Conservation (phyloP, 2,329 filamentous ascomycete genomes). For the Fusarium neocosmosporiellum region DNA sequence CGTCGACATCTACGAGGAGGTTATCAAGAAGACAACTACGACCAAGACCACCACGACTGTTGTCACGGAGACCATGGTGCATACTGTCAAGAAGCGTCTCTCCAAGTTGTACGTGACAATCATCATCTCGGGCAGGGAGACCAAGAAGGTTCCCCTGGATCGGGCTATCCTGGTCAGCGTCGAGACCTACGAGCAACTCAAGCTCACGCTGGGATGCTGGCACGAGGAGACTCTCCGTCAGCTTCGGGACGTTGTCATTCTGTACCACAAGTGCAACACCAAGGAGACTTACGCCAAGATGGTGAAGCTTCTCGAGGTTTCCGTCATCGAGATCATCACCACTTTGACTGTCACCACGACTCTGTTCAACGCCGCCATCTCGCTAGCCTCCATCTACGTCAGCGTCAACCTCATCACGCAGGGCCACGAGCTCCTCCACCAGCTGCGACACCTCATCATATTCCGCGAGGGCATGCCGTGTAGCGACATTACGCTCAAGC, state of each 20-base stretch:
- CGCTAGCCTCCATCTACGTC: conserved; percentile 59
- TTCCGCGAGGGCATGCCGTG: conserved; percentile 51
- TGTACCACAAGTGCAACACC: conserved; percentile 54
- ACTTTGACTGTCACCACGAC: conserved; percentile 52
- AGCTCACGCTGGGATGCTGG: conserved; percentile 57
- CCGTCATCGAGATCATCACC: conserved; percentile 54
- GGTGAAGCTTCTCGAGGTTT: conserved; percentile 52
- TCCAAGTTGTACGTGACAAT: conserved; percentile 58
- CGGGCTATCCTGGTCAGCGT: conserved; percentile 49
- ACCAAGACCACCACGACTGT: conserved; percentile 49
- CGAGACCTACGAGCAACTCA: conserved; percentile 56
- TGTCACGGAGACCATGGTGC: conserved; percentile 38
- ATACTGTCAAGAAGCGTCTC: conserved; percentile 60
- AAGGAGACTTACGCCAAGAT: conserved; percentile 53
- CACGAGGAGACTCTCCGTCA: conserved; percentile 57
- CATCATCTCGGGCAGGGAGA: conserved; percentile 52
- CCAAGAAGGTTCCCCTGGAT: conserved; percentile 49
- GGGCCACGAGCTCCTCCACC: conserved; percentile 57
- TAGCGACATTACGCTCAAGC: conserved; percentile 52
- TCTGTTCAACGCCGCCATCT: conserved; percentile 61
- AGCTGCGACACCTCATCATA: conserved; percentile 62
- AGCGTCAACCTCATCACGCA: conserved; percentile 52
- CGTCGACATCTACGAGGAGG: conserved; percentile 58
- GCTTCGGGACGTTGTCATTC: conserved; percentile 55
- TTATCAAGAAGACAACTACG: conserved; percentile 52